phyloP scores from a whole-genome alignment of 441 rosid genomes.

The Omphalea diandra region DNA sequence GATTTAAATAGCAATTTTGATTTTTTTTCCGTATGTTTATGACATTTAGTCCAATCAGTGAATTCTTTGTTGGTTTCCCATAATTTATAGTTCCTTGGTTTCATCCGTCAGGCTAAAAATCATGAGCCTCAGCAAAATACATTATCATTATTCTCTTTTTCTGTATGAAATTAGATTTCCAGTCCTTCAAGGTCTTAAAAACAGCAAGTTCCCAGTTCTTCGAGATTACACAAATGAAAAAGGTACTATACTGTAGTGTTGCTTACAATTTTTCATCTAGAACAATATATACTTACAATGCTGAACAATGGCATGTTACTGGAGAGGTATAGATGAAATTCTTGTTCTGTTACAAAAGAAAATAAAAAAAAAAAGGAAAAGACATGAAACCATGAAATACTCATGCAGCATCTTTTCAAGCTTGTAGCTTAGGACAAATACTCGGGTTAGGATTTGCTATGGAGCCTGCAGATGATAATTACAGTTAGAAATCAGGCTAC shows the following conservation, averaged over 20 bases:
- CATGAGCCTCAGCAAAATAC: background rate
- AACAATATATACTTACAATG: background rate
- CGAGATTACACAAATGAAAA: conserved; percentile 1
- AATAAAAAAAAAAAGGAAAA: background rate
- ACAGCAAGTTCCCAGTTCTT: background rate
- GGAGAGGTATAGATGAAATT: too few species aligned
- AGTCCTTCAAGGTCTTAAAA: background rate
- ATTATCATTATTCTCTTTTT: background rate
- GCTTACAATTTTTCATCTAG: background rate
- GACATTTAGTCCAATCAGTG: too few species aligned
- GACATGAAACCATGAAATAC: too few species aligned
- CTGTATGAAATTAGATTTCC: background rate
- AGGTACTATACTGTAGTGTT: background rate
- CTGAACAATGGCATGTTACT: conserved; percentile 1
- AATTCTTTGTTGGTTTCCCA: too few species aligned
- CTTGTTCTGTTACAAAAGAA: background rate
- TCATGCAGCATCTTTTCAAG: conserved; percentile 31
- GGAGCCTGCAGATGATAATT: conserved; percentile 42
- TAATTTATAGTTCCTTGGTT: too few species aligned
- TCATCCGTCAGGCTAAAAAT: background rate
- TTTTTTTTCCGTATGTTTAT: too few species aligned
- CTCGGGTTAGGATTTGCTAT: conserved; percentile 42
- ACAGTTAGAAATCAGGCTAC: conserved; percentile 20
- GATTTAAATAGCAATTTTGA: background rate
- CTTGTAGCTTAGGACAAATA: conserved; percentile 51